Conservation (phyloP, 768 basidiomycete species). For the Termitomyces sp. region DNA sequence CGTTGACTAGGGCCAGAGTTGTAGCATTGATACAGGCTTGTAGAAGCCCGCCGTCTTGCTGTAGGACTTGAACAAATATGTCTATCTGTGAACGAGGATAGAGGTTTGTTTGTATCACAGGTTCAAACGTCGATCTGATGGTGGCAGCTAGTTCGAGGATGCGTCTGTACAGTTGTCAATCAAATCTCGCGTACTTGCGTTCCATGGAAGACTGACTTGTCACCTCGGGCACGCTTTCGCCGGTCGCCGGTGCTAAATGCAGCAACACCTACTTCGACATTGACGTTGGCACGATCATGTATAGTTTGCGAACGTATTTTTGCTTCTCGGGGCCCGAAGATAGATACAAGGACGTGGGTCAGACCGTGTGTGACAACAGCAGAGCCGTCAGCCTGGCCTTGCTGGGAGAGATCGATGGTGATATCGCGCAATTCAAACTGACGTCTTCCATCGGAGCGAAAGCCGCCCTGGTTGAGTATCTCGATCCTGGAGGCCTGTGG, state of each 20-base stretch:
- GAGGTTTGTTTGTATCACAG: conserved; percentile 83
- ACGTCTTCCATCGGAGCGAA: conserved; percentile 88
- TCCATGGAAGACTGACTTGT: conserved; percentile 61
- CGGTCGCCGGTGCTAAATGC: conserved; percentile 84
- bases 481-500: conserved; percentile 52
- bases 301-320: conserved; percentile 72
- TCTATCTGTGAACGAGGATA: conserved; percentile 96
- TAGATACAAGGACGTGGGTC: conserved; percentile 81
- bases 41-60: conserved; percentile 90
- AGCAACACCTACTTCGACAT: conserved; percentile 83
- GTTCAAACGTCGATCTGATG: conserved; percentile 93
- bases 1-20: conserved; percentile 83
- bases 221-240: conserved; percentile 69
- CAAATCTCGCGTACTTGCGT: not conserved
- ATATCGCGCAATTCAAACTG: conserved; percentile 88
- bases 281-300: conserved; percentile 85
- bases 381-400: conserved; percentile 79
- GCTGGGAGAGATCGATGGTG: conserved; percentile 68
- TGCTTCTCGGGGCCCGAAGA: conserved; percentile 91
- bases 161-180: conserved; percentile 45
- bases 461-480: conserved; percentile 79
- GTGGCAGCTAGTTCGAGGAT: conserved; percentile 81
- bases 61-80: conserved; percentile 87
- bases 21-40: conserved; percentile 93
- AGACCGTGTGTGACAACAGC: conserved; percentile 84